These are phyloP conservation scores for Leonotis leonurus DNA, from an alignment of 257 asterid species.

Conservation along the genomic window DNA sequence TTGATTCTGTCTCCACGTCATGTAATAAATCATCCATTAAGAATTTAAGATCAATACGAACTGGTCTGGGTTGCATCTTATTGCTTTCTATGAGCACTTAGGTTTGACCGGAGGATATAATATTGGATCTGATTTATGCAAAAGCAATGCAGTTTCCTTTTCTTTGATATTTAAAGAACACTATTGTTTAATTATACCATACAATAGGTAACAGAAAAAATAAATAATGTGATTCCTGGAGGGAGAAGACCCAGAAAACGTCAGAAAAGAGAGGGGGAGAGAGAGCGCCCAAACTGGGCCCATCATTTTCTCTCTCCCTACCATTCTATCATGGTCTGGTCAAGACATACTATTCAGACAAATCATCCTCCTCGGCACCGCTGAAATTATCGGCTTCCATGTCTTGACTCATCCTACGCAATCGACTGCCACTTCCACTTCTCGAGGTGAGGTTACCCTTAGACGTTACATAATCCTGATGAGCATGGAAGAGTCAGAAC, in stretches of 20 bases:
- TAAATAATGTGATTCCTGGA: not conserved
- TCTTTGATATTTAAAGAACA: not conserved
- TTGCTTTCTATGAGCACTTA: not conserved
- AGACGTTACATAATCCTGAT: slow-evolving; percentile 47
- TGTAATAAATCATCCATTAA: not conserved
- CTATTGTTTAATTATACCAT: slow-evolving; percentile 4
- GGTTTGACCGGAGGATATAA: not conserved
- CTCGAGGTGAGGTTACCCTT: slow-evolving; percentile 34
- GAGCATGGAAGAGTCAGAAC: slow-evolving; percentile 9
- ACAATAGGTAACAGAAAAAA: not conserved
- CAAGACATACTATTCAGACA: slow-evolving; percentile 50
- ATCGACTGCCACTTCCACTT: slow-evolving; percentile 32
- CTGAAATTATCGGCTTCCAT: slow-evolving; percentile 50
- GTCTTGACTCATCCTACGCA: slow-evolving; percentile 35
- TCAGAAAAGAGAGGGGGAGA: no score
- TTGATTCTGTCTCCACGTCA: not conserved
- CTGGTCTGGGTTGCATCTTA: not conserved
- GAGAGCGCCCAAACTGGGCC: not conserved
- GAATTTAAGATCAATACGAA: not conserved
- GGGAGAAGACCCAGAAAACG: not conserved
- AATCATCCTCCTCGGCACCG: slow-evolving; percentile 69
- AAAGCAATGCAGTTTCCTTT: slow-evolving; percentile 1
- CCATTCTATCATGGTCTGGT: not conserved
- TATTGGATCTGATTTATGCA: not conserved
- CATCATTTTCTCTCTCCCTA: not conserved